phyloP scores from a whole-genome alignment of 495 filamentous ascomycete species.

The Penicillium nucicola region DNA sequence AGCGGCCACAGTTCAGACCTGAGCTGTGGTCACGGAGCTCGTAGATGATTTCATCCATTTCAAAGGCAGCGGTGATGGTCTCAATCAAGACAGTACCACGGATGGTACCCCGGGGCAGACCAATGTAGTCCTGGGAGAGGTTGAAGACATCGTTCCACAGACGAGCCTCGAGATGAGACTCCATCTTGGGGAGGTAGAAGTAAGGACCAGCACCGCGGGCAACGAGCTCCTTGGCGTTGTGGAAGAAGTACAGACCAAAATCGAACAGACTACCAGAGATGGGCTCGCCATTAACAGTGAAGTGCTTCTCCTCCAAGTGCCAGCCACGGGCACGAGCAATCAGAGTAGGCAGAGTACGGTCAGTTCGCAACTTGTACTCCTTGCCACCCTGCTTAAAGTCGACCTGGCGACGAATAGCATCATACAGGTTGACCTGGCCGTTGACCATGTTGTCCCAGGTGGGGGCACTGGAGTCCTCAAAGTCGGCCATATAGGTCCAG shows the following conservation, averaged over 20 bases:
- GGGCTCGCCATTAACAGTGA: slow-evolving; percentile 92
- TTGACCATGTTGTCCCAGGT: slow-evolving; percentile 99
- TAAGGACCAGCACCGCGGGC: slow-evolving; percentile 85
- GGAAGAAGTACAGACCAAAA: slow-evolving; percentile 99
- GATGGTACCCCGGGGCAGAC: slow-evolving; percentile 87
- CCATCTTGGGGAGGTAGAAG: slow-evolving; percentile 99
- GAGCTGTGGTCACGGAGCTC: slow-evolving; percentile 96
- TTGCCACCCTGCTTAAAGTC: slow-evolving; percentile 96
- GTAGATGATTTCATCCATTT: slow-evolving; percentile 99
- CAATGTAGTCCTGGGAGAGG: slow-evolving; percentile 87
- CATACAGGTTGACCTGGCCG: slow-evolving; percentile 97
- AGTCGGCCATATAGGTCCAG: slow-evolving; percentile 99
- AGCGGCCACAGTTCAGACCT: slow-evolving; percentile 96
- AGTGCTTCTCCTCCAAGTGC: slow-evolving; percentile 98
- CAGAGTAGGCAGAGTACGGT: slow-evolving; percentile 72
- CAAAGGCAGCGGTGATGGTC: slow-evolving; percentile 97
- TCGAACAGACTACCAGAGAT: slow-evolving; percentile 94
- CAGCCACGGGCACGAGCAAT: slow-evolving; percentile 87
- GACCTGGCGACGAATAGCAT: slow-evolving; percentile 89
- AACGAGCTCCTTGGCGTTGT: slow-evolving; percentile 91
- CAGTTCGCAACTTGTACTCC: slow-evolving; percentile 95
- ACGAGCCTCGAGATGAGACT: slow-evolving; percentile 93
- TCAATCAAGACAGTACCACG: slow-evolving; percentile 96
- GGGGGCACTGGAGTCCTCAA: slow-evolving; percentile 95
- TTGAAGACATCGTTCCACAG: slow-evolving; percentile 99